phyloP scores from a whole-genome alignment of 306 rosid genomes.

The Dryas octopetala region DNA sequence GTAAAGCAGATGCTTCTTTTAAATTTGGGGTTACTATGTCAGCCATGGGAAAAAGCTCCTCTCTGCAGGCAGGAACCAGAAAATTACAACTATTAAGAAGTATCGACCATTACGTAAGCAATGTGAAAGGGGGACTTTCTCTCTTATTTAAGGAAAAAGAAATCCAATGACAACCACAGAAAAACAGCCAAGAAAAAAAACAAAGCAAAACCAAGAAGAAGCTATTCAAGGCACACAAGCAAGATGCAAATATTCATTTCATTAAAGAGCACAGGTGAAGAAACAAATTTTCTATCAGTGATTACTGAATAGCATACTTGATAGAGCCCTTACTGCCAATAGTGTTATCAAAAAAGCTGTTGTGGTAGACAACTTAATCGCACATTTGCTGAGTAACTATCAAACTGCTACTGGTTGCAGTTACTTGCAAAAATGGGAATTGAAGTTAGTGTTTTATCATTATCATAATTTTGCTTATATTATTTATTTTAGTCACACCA shows the following conservation, averaged over 20 bases:
- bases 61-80: conserved; percentile 58
- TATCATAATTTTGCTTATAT: neutral
- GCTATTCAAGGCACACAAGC: neutral
- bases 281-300: neutral
- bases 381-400: neutral
- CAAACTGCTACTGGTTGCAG: neutral
- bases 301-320: neutral
- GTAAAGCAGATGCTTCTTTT: conserved; percentile 84
- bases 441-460: neutral
- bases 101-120: neutral
- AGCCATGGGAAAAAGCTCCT: conserved; percentile 82
- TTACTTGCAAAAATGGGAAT: neutral
- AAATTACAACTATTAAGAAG: conserved; percentile 12
- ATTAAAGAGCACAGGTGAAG: neutral
- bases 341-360: neutral
- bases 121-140: conserved; percentile 3
- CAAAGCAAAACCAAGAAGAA: neutral
- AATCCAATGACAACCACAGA: neutral
- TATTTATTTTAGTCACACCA: neutral
- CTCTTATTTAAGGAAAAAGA: neutral
- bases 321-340: neutral
- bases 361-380: neutral
- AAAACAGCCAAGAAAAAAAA: neutral
- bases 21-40: conserved; percentile 88
- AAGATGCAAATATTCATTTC: neutral